Percentiles rank a stretch among this genome's conserved stretches.
Conservation (phyloP, 768 basidiomycete genomes). For the Amanita fuliginea region DNA sequence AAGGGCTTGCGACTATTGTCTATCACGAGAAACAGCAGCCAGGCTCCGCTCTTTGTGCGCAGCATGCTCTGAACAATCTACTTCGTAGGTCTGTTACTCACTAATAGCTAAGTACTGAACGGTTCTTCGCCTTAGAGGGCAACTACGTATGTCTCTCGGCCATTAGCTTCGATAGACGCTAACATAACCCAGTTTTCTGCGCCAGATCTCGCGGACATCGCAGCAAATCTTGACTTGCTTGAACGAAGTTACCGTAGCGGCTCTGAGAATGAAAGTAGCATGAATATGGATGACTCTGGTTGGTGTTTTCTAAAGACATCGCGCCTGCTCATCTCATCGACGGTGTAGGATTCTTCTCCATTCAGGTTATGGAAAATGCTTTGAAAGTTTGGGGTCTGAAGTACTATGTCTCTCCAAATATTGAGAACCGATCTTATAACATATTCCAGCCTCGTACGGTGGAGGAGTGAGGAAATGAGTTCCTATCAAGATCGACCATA, state of each 20-base stretch:
- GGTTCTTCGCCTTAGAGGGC: conserved; percentile 21
- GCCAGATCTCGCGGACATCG: conserved; percentile 69
- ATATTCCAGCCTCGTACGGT: conserved; percentile 55
- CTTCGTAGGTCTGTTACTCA: conserved; percentile 26
- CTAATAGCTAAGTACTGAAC: conserved; percentile 1
- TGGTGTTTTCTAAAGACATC: conserved; percentile 4
- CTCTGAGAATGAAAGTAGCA: conserved; percentile 37
- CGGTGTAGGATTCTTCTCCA: conserved; percentile 73
- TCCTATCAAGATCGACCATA: conserved; percentile 67
- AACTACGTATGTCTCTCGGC: conserved; percentile 26
- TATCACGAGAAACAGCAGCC: conserved; percentile 73
- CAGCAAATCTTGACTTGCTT: conserved; percentile 51
- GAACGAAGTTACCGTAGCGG: conserved; percentile 47
- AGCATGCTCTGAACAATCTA: conserved; percentile 75
- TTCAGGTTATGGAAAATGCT: conserved; percentile 81
- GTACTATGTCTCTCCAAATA: conserved; percentile 25
- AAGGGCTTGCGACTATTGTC: conserved; percentile 41
- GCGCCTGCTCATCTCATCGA: conserved; percentile 1
- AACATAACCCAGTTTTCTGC: conserved; percentile 51
- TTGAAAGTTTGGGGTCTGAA: conserved; percentile 76
- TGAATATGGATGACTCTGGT: conserved; percentile 93
- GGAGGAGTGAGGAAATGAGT: conserved; percentile 78
- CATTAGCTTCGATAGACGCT: conserved; percentile 5
- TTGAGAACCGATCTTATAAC: conserved; percentile 5
- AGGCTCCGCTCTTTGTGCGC: conserved; percentile 80